Conservation (phyloP, 2,329 filamentous ascomycete species). For the Kalmusia sp. region DNA sequence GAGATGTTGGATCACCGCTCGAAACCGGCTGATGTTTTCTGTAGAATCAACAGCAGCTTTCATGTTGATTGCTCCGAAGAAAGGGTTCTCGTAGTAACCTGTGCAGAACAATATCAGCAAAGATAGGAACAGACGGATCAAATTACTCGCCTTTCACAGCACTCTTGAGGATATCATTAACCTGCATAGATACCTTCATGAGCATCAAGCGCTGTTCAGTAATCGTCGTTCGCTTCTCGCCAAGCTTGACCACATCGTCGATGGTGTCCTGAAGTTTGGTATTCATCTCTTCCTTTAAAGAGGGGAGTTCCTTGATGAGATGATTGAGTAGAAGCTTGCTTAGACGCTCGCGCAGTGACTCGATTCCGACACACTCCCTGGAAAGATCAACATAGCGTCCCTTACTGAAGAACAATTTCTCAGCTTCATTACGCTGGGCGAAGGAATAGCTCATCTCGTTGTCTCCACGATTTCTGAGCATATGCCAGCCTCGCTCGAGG, state of each 20-base stretch:
- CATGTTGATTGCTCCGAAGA: slow-evolving; percentile 53
- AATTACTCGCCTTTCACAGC: no score
- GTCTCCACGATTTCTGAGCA: slow-evolving; percentile 58
- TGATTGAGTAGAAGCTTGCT: slow-evolving; percentile 57
- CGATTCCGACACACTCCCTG: slow-evolving; percentile 54
- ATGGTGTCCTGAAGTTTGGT: slow-evolving; percentile 31
- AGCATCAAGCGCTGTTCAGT: slow-evolving; percentile 59
- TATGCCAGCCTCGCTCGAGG: slow-evolving; percentile 60
- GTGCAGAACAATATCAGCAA: no score
- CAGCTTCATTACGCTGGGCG: slow-evolving; percentile 49
- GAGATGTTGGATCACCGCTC: slow-evolving; percentile 62
- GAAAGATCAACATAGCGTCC: slow-evolving; percentile 37
- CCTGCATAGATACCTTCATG: slow-evolving; percentile 53
- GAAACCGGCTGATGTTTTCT: slow-evolving; percentile 55
- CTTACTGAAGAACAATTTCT: slow-evolving; percentile 44
- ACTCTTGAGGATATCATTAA: slow-evolving; percentile 54
- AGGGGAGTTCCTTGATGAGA: slow-evolving; percentile 45
- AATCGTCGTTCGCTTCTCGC: slow-evolving; percentile 54
- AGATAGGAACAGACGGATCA: no score
- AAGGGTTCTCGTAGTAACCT: slow-evolving; percentile 59
- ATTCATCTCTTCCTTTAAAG: slow-evolving; percentile 39
- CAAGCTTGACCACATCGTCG: slow-evolving; percentile 54
- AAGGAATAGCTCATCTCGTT: slow-evolving; percentile 44
- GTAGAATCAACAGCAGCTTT: slow-evolving; percentile 21
- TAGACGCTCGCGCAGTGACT: slow-evolving; percentile 56